Evolutionary conservation across 495 filamentous ascomycete genomes (phyloP).

Genomic region (Penicillium bialowiezense): DNA sequence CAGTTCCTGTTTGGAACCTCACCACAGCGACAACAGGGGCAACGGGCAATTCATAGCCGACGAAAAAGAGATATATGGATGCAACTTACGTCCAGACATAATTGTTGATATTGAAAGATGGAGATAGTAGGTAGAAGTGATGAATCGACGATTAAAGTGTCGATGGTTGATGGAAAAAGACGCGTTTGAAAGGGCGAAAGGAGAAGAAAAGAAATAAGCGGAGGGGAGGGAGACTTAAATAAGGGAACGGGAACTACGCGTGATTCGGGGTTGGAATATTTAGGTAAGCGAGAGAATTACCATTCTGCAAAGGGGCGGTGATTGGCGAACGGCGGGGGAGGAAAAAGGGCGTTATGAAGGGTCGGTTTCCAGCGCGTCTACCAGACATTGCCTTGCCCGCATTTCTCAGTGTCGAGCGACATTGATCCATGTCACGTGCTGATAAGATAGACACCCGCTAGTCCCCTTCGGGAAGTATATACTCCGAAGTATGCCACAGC

Average conservation of each 20-base stretch:
- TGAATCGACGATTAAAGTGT: constrained; percentile 1
- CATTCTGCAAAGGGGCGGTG: constrained; percentile 35
- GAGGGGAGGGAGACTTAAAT: constrained; percentile 24
- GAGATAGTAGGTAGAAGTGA: neutral
- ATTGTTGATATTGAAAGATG: constrained; percentile 37
- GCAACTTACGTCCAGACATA: constrained; percentile 97
- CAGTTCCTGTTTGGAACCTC: neutral
- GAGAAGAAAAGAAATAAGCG: constrained; percentile 10
- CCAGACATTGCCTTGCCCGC: constrained; percentile 22
- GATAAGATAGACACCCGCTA: constrained; percentile 8
- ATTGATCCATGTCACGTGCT: constrained; percentile 22
- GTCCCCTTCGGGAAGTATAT: neutral
- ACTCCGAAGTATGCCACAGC: neutral
- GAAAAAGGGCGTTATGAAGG: constrained; percentile 47
- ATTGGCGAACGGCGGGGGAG: constrained; percentile 36
- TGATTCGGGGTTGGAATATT: constrained; percentile 21
- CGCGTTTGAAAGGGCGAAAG: constrained; percentile 22
- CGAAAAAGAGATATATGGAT: constrained; percentile 9
- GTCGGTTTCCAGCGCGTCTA: constrained; percentile 37
- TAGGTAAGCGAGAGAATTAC: constrained; percentile 24
- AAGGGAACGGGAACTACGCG: constrained; percentile 21
- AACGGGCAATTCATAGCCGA: constrained; percentile 12
- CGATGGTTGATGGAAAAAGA: constrained; percentile 27
- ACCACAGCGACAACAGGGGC: constrained; percentile 17
- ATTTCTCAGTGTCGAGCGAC: constrained; percentile 12